Percentiles rank a stretch among this genome's conserved stretches.
Conservation (phyloP, 2,329 filamentous ascomycete genomes). For the Neopestalotiopsis sp. region DNA sequence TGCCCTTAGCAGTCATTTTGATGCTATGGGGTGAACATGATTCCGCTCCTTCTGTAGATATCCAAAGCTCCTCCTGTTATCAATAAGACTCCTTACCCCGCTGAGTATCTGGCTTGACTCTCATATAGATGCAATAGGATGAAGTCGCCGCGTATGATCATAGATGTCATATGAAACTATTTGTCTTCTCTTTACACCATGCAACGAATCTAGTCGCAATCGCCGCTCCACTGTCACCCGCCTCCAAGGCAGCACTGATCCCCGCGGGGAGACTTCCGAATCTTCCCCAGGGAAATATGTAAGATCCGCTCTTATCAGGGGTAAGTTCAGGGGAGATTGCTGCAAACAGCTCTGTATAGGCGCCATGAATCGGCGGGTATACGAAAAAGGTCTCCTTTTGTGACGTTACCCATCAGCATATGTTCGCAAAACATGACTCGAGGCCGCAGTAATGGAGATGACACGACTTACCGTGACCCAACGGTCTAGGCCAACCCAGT, state of each 20-base stretch:
- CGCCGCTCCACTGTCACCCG: not conserved
- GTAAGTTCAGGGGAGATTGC: not conserved
- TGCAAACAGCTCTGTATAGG: not conserved
- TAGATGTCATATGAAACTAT: not conserved
- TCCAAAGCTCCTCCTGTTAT: too few species aligned
- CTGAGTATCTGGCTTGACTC: too few species aligned
- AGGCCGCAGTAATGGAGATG: too few species aligned
- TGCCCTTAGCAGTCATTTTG: too few species aligned
- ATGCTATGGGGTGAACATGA: too few species aligned
- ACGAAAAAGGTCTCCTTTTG: not conserved
- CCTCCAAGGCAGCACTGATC: not conserved
- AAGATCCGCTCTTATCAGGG: not conserved
- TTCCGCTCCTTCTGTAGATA: too few species aligned
- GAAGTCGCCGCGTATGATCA: too few species aligned
- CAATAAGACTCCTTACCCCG: too few species aligned
- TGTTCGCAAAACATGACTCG: not conserved
- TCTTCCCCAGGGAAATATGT: not conserved
- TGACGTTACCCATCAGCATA: not conserved
- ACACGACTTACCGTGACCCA: constrained; percentile 8
- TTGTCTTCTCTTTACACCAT: not conserved
- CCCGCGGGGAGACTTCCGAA: not conserved
- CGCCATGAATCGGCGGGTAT: not conserved
- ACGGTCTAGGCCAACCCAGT: not conserved
- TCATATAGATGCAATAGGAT: too few species aligned
- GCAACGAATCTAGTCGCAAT: not conserved